Conservation (phyloP, 164 flowering plant species). For the Houttuynia cordata region DNA sequence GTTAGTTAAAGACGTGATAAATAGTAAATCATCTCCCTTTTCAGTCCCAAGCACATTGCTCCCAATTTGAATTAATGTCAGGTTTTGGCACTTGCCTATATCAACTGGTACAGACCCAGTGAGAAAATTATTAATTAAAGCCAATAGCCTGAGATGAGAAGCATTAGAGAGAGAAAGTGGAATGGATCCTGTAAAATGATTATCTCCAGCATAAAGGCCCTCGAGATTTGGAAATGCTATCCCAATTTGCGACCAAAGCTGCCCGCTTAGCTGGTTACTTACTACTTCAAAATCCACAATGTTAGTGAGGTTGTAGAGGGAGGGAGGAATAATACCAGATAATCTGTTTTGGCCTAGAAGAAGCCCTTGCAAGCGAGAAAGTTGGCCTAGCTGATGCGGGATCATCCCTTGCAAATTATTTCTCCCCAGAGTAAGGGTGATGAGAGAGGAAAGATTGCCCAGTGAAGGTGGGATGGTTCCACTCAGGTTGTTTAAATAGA, state of each 20-base stretch:
- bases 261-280: slow-evolving; percentile 14
- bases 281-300: background rate
- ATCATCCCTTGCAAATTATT: slow-evolving; percentile 21
- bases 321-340: background rate
- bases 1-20: slow-evolving; percentile 2
- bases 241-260: slow-evolving; percentile 15
- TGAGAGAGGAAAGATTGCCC: slow-evolving; percentile 28
- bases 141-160: background rate
- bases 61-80: background rate
- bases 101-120: slow-evolving; percentile 3
- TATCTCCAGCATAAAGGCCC: background rate
- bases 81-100: background rate
- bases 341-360: slow-evolving; percentile 5
- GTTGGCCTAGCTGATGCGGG: slow-evolving; percentile 12
- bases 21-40: background rate
- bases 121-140: background rate
- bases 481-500: slow-evolving; percentile 18
- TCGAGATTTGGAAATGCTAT: slow-evolving; percentile 17
- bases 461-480: slow-evolving; percentile 24
- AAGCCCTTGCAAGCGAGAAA: slow-evolving; percentile 4
- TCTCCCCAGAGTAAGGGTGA: background rate
- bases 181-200: background rate
- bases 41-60: slow-evolving; percentile 1
- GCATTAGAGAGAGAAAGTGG: slow-evolving; percentile 6
- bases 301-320: background rate